Evolutionary conservation across 352 stramenopile species (phyloP).

Genomic region (Phytophthora vignae): DNA sequence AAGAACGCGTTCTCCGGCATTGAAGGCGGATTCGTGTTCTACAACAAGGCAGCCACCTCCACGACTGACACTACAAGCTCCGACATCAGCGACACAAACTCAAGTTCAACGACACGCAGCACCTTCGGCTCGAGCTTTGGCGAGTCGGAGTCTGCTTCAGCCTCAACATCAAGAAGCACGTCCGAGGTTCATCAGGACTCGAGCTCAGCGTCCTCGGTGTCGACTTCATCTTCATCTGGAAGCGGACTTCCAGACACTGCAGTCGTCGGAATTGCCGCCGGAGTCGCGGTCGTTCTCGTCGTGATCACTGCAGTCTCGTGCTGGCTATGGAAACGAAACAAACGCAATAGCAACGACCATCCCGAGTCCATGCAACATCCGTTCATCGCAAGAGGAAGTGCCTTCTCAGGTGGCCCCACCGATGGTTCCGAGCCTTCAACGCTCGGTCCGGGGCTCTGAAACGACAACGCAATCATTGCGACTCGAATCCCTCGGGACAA

Average conservation of each 20-base stretch:
- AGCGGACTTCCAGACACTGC: not conserved
- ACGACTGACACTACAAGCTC: not conserved
- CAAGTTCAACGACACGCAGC: not conserved
- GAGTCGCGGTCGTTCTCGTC: not conserved
- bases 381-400: slow-evolving; percentile 12
- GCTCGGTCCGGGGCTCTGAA: slow-evolving; percentile 11
- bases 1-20: slow-evolving; percentile 1
- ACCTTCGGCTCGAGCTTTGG: not conserved
- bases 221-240: not conserved
- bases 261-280: not conserved
- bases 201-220: not conserved
- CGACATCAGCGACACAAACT: not conserved
- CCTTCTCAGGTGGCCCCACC: slow-evolving; percentile 3
- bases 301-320: slow-evolving; percentile 1
- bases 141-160: not conserved
- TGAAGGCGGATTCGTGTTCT: slow-evolving; percentile 13
- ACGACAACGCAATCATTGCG: slow-evolving; percentile 12
- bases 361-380: not conserved
- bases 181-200: not conserved
- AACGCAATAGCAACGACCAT: not conserved
- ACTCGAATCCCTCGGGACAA: slow-evolving; percentile 19
- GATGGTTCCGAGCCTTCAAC: slow-evolving; percentile 8
- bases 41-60: not conserved
- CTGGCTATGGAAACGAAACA: slow-evolving; percentile 3
- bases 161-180: not conserved